phyloP scores from a whole-genome alignment of 139 green algal genomes.

The Gonium pectorale region DNA sequence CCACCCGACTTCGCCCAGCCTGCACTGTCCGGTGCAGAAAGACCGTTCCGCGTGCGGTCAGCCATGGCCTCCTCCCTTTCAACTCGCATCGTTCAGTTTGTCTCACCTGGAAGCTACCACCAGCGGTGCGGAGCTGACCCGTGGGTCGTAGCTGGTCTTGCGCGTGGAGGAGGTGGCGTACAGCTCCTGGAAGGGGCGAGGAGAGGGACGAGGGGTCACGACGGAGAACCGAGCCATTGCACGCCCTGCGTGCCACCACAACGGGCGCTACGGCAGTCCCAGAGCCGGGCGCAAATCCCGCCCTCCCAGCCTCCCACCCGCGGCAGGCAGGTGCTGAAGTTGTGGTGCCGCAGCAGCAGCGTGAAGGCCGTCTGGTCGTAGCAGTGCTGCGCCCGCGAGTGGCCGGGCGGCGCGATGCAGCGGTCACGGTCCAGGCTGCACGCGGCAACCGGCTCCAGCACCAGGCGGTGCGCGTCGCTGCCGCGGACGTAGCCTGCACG shows the following conservation, averaged over 20 bases:
- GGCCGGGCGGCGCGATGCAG: constrained; percentile 36
- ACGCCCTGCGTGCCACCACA: neutral
- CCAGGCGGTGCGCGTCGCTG: neutral
- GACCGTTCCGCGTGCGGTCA: neutral
- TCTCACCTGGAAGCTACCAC: constrained; percentile 16
- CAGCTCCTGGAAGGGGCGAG: neutral
- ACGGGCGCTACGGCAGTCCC: neutral
- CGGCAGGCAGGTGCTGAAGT: constrained; percentile 22
- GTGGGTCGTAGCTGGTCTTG: constrained; percentile 19
- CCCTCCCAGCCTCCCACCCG: neutral
- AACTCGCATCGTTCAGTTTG: neutral
- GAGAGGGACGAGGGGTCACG: neutral
- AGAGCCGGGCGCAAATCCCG: neutral
- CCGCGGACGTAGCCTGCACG: constrained; percentile 9
- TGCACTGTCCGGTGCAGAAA: too few species aligned
- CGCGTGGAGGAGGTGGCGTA: constrained; percentile 3
- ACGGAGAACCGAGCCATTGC: neutral
- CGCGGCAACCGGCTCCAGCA: constrained; percentile 1
- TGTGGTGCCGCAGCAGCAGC: constrained; percentile 24
- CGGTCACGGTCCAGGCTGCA: neutral
- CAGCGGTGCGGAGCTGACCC: neutral
- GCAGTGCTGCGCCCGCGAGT: constrained; percentile 31
- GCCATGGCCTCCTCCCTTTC: neutral
- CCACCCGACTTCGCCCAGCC: too few species aligned
- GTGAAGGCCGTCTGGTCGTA: constrained; percentile 33